phyloP scores from a whole-genome alignment of 2,329 filamentous ascomycete species.

The Hymenoscyphus fraxineus region DNA sequence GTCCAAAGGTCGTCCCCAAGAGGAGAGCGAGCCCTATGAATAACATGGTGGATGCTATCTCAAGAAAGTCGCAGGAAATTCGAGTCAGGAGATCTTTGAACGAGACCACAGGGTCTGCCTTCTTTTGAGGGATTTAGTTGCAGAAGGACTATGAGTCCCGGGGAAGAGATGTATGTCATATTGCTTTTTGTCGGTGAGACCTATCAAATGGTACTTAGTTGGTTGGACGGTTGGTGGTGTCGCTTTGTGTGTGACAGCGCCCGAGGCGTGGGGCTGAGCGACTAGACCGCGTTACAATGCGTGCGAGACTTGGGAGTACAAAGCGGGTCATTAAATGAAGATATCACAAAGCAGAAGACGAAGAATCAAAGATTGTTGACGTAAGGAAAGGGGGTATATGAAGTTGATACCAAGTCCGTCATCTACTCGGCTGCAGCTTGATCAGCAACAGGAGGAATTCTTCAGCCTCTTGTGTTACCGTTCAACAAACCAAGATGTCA shows the following conservation, averaged over 20 bases:
- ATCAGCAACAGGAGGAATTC: too few species aligned
- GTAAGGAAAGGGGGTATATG: not conserved
- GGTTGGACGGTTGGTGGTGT: not conserved
- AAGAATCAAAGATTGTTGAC: not conserved
- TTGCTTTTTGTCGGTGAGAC: not conserved
- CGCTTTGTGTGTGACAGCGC: not conserved
- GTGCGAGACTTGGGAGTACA: not conserved
- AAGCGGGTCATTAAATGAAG: not conserved
- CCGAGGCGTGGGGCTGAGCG: not conserved
- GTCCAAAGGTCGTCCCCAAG: slow-evolving; percentile 10
- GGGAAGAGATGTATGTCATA: not conserved
- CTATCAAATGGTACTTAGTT: not conserved
- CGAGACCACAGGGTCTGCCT: not conserved
- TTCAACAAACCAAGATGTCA: too few species aligned
- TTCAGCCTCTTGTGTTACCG: too few species aligned
- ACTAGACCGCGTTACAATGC: not conserved
- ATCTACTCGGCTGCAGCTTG: not conserved
- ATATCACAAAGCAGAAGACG: not conserved
- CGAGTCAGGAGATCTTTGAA: not conserved
- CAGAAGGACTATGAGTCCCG: not conserved
- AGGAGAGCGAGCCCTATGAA: not conserved
- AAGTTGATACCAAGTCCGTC: not conserved
- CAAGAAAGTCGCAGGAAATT: not conserved
- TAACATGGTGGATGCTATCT: not conserved
- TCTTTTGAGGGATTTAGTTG: not conserved